Evolutionary conservation across 345 rosid genomes (phyloP), one percentile per base, ranked within the genome.

Genomic region (Citrus reticulata): DNA sequence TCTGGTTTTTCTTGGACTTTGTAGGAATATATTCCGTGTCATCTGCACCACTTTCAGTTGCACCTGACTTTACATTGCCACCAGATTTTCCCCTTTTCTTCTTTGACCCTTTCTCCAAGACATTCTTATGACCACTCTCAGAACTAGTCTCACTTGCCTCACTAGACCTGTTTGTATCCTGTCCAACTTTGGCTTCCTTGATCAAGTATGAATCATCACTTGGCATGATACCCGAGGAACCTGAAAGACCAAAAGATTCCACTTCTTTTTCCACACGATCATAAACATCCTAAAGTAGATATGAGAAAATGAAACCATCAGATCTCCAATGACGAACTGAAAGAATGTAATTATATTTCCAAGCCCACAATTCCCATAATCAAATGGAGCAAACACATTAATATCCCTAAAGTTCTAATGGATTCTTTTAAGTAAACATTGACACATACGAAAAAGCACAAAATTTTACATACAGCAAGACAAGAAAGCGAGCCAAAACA

Each of bases 1-100:
- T 93, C 83, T 91, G 98, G 87, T 86, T 95, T 85, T 90, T 92
- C 91, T 89, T 93, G 73, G 97, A 90, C 87, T 92, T 93, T 65
- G 86, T 75, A 69, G 93, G 91, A 71, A 82, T 39, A 14, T 86
- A 89, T 80, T 89, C 98, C 75, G 87, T 88, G 65, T 88, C 85
- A 68, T 95, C 98, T 64, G 78, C 78, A 87, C 75, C 77, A 80
- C 81, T 88, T 79, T 90, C 98, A 77, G 78, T 72, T 4, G 77
- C 60, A 73, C 76, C 82, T 80, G 89, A 27, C 85, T 89, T 95
- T 81, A 76, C 54, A 73, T 62, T 68, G 70, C 89, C 91, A 64
- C 81, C 80, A 69, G 96, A 82, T 84, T 92, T 93, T 25, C 98
- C 95, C 86, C 81, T 92, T 79, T 92, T 95, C 93, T 90, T 93